Conservation (phyloP, 2,329 filamentous ascomycete species). For the Diplodia intermedia region DNA sequence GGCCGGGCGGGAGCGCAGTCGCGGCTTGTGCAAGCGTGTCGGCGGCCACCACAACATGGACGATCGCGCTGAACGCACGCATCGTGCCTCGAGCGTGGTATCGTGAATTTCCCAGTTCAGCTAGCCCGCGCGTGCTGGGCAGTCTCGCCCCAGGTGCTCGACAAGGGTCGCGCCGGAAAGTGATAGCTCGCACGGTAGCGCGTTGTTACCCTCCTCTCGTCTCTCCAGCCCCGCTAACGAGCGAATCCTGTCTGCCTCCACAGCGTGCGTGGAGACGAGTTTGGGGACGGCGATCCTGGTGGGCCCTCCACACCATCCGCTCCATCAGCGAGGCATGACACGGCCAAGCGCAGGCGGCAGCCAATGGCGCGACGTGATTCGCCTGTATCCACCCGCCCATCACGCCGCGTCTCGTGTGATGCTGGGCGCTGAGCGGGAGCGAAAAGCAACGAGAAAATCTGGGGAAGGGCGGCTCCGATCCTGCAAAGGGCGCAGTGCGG, state of each 20-base stretch:
- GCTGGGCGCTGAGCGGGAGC: conserved; percentile 26
- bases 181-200: conserved; percentile 26
- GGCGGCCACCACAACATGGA: background rate
- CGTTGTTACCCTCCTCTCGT: conserved; percentile 4
- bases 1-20: background rate
- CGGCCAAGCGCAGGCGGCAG: conserved; percentile 24
- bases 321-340: conserved; percentile 18
- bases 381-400: conserved; percentile 25
- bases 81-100: conserved; percentile 11
- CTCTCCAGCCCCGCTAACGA: conserved; percentile 20
- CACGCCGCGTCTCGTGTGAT: conserved; percentile 29
- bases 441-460: conserved; percentile 31
- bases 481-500: conserved; percentile 22
- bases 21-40: background rate
- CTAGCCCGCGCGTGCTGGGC: conserved; percentile 14
- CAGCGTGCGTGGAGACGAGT: conserved; percentile 25
- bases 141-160: conserved; percentile 13
- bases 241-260: conserved; percentile 27
- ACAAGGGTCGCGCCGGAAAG: conserved; percentile 12
- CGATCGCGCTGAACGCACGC: conserved; percentile 9
- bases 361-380: conserved; percentile 17
- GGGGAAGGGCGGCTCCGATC: conserved; percentile 24
- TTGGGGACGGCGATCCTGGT: conserved; percentile 29
- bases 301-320: conserved; percentile 24
- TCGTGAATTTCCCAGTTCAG: conserved; percentile 31